phyloP scores from a whole-genome alignment of 176 grass and related monocot species.

The bread wheat (Triticum aestivum) region DNA sequence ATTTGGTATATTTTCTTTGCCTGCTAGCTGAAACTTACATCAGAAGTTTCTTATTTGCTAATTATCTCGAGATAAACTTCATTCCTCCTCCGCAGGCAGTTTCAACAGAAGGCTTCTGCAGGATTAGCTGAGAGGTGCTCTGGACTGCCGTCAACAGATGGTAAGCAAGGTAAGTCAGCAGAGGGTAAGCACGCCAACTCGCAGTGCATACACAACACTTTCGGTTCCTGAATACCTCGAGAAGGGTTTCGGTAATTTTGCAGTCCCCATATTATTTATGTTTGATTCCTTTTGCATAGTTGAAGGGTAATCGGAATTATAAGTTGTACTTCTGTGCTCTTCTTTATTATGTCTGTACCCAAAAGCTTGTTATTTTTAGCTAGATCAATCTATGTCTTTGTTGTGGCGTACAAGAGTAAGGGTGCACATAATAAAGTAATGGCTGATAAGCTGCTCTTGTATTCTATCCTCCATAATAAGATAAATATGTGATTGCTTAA shows the following conservation, averaged over 20 bases:
- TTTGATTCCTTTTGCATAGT: neutral
- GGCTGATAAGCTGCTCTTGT: no score
- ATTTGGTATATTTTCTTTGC: conserved; percentile 7
- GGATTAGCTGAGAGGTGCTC: conserved; percentile 17
- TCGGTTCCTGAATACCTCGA: neutral
- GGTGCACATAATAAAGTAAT: neutral
- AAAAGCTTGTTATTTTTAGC: neutral
- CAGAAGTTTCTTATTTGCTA: neutral
- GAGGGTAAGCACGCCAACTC: conserved; percentile 25
- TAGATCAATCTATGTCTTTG: neutral
- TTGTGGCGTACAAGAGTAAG: neutral
- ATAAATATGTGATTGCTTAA: conserved; percentile 6
- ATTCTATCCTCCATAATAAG: neutral
- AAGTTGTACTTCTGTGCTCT: neutral
- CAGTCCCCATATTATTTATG: neutral
- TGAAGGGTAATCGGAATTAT: neutral
- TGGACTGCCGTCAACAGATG: conserved; percentile 28
- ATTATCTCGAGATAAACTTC: conserved; percentile 9
- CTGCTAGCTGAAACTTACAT: neutral
- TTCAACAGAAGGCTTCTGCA: conserved; percentile 44
- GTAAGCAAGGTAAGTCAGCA: conserved; percentile 18
- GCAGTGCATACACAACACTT: neutral
- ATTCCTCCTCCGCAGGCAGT: conserved; percentile 54
- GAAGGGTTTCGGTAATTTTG: neutral
- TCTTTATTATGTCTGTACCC: neutral